Base-by-base conservation (phyloP, 495 filamentous ascomycete species). In the Diplogelasinospora grovesii region DNA sequence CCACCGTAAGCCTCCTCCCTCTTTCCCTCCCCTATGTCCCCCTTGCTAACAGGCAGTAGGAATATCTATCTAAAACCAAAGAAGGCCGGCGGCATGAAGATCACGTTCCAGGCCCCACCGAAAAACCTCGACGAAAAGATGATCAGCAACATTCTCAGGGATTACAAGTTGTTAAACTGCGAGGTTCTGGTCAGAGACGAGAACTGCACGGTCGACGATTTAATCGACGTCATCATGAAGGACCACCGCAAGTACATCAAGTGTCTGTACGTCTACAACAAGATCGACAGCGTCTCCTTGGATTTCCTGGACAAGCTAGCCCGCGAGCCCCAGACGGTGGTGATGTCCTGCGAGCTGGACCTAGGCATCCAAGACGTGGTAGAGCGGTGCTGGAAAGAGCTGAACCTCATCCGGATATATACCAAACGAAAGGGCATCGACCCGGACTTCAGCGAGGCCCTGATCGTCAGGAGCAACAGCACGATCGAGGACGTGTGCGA, bases 241-340 rank as follows among this genome's bases (percentile, higher is more conserved):
- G 87, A 95, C 56, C 89, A 99, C 69, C 75, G 93, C 51, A 97
- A 93, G 65, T 99, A 99, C 69, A 96, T 99, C 69, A 68, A 64
- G 39, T 94, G 89, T 56, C 75, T 99, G 18, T 99, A 99, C 66
- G 93, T 96, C 21, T 99, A 99, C 78, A 99, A 99, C 83, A 99
- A 99, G 66, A 94, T 99, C 69, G 93, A 99, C 71, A 83, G 80
- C 60, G 82, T 99, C 51, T 89, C 85, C 19, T 74, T 99, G 45
- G 86, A 95, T 50, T 93, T 89, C 69, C 77, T 99, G 13, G 85
- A 99, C 64, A 76, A 83, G 52, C 71, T 99, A 3, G 93, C 93
- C 8, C 82, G 86, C 39, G 93, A 99, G 61, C 85, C 86, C 3
- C 74, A 95, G 64, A 97, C 93, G 3, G 85, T 80, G 5, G 92